Percentiles rank a stretch among this genome's conserved stretches.
Conservation (phyloP, 495 filamentous ascomycete species). For the Parathielavia appendiculata region DNA sequence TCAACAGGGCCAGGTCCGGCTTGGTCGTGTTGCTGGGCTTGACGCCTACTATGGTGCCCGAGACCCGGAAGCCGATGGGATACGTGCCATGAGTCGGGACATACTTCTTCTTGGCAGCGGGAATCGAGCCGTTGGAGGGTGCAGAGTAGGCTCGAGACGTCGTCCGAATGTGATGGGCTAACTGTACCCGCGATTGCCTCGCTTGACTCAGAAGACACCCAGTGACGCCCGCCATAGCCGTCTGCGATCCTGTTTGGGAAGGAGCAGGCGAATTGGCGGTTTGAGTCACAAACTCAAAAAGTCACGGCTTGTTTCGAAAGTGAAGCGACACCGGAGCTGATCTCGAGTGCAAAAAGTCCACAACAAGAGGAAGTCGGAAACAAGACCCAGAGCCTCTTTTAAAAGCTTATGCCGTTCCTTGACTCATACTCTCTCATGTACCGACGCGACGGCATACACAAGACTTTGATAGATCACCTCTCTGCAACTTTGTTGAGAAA, state of each 20-base stretch:
- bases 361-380: not conserved
- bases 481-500: too few species aligned
- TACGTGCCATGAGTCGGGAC: conserved; percentile 81
- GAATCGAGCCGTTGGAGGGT: conserved; percentile 56
- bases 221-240: conserved; percentile 26
- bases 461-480: too few species aligned
- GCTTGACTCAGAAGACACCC: conserved; percentile 25
- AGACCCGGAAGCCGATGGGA: conserved; percentile 82
- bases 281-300: conserved; percentile 8
- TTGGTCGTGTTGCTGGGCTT: conserved; percentile 85
- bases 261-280: not conserved
- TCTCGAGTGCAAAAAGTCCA: not conserved
- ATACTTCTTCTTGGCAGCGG: conserved; percentile 76
- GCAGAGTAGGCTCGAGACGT: conserved; percentile 51
- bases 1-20: conserved; percentile 83
- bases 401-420: not conserved
- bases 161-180: conserved; percentile 19
- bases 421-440: not conserved
- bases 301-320: conserved; percentile 9
- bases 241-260: conserved; percentile 3
- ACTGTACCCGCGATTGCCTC: conserved; percentile 28
- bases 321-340: conserved; percentile 23
- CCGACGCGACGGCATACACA: not conserved
- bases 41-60: conserved; percentile 85
- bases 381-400: not conserved